These are phyloP conservation scores for Intubia oerlemansii DNA, from an alignment of 2,329 filamentous ascomycete species.

Conservation along the genomic window DNA sequence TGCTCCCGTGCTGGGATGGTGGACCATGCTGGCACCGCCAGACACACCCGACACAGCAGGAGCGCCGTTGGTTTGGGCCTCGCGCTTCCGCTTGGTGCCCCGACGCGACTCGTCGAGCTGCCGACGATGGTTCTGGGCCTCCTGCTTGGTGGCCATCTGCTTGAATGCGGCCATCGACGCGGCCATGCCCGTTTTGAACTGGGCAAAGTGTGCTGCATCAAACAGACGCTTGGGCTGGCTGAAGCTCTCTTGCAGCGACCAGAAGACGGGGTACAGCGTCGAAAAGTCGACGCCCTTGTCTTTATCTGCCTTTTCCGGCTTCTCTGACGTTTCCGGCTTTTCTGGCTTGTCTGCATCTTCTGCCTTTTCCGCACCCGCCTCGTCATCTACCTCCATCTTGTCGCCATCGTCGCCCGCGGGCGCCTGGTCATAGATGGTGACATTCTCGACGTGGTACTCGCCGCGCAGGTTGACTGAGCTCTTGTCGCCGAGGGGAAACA, in stretches of 20 bases:
- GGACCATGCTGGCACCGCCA: too few relatives aligned
- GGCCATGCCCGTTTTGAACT: conserved; percentile 61
- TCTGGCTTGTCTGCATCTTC: not conserved
- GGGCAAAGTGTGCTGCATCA: conserved; percentile 44
- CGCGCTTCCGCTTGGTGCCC: conserved; percentile 49
- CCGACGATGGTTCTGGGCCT: conserved; percentile 22
- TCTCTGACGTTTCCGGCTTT: conserved; percentile 4
- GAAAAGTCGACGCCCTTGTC: conserved; percentile 18
- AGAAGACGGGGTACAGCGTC: conserved; percentile 74
- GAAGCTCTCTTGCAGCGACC: conserved; percentile 80
- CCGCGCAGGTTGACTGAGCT: conserved; percentile 93
- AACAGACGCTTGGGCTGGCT: conserved; percentile 78
- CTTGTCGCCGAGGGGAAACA: conserved; percentile 87
- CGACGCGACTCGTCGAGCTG: conserved; percentile 40
- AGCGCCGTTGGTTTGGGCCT: too few relatives aligned
- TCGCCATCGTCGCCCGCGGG: conserved; percentile 10
- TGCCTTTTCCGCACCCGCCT: conserved; percentile 7
- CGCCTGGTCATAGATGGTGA: conserved; percentile 58
- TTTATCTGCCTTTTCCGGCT: conserved; percentile 18
- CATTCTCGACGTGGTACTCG: conserved; percentile 90
- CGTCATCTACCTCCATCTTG: conserved; percentile 9
- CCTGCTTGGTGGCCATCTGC: conserved; percentile 25
- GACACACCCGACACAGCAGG: too few relatives aligned
- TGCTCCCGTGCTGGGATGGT: too few relatives aligned
- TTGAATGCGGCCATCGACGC: conserved; percentile 37